Conservation (phyloP, 306 rosid genomes). For the Cucumis hystrix region DNA sequence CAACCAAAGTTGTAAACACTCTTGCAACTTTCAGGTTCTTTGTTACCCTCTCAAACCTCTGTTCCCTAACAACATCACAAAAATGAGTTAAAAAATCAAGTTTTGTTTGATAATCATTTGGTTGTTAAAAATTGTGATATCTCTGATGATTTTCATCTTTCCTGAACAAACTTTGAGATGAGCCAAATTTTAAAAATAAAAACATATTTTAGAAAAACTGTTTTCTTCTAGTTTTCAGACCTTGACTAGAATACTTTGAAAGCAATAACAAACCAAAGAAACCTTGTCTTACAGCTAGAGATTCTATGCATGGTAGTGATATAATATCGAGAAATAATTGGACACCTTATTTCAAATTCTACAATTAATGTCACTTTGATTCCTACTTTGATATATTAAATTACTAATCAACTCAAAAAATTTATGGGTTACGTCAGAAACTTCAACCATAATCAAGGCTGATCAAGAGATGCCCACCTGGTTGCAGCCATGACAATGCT, state of each 20-base stretch:
- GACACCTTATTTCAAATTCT: background rate
- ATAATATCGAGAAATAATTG: background rate
- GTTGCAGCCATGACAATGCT: constrained; percentile 87
- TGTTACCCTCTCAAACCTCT: constrained; percentile 80
- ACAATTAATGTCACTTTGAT: too few relatives aligned
- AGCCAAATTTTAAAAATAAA: too few relatives aligned
- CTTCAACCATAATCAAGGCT: background rate
- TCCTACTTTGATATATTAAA: too few relatives aligned
- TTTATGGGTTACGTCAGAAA: too few relatives aligned
- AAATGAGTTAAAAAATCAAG: background rate
- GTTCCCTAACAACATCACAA: constrained; percentile 36
- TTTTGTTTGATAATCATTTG: too few relatives aligned
- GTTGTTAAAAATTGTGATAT: too few relatives aligned
- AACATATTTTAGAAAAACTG: background rate
- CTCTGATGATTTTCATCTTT: too few relatives aligned
- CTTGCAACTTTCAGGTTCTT: constrained; percentile 94
- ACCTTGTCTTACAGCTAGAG: background rate
- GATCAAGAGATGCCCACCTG: constrained; percentile 31
- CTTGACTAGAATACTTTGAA: too few relatives aligned
- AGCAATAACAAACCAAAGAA: background rate
- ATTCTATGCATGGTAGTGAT: background rate
- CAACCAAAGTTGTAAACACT: constrained; percentile 75
- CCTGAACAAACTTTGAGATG: background rate
- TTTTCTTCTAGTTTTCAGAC: too few relatives aligned
- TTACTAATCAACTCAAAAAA: too few relatives aligned